A percentile compares a stretch with the other conserved stretches of the same genome.
phyloP scores from a whole-genome alignment of 371 early-diverging fungal species.

The Syncephalis fuscata region DNA sequence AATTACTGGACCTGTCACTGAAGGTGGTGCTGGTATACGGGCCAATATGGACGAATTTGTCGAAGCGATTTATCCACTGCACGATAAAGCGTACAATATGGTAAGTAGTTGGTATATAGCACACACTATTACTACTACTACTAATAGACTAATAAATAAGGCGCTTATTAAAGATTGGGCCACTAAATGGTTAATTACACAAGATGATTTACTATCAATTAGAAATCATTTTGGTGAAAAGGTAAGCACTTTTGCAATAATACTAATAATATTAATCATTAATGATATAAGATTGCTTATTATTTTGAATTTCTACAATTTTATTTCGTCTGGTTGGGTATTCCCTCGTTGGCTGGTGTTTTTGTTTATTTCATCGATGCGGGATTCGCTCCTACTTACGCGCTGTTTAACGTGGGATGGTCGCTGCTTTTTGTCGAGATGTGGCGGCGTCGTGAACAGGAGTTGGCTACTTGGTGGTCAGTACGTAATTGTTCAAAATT shows the following conservation, averaged over 20 bases:
- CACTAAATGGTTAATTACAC: conserved; percentile 50
- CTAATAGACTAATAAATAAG: conserved; percentile 10
- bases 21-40: conserved; percentile 56
- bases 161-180: conserved; percentile 65
- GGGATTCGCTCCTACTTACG: conserved; percentile 40
- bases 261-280: neutral
- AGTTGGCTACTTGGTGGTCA: conserved; percentile 61
- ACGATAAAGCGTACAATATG: conserved; percentile 55
- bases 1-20: conserved; percentile 36
- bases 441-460: conserved; percentile 61
- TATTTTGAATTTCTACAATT: conserved; percentile 85
- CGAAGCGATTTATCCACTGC: conserved; percentile 57
- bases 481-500: conserved; percentile 41
- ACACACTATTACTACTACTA: too few relatives aligned
- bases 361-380: conserved; percentile 30
- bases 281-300: conserved; percentile 60
- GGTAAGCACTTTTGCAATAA: conserved; percentile 9
- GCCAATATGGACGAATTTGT: conserved; percentile 31
- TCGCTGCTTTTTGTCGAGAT: conserved; percentile 48
- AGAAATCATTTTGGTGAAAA: conserved; percentile 78
- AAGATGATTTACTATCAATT: conserved; percentile 42
- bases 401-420: conserved; percentile 52
- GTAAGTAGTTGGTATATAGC: conserved; percentile 17
- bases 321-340: conserved; percentile 55
- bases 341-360: conserved; percentile 45